Evolutionary conservation across 257 asterid species (phyloP).

Genomic region (Solanum chiquidenum): DNA sequence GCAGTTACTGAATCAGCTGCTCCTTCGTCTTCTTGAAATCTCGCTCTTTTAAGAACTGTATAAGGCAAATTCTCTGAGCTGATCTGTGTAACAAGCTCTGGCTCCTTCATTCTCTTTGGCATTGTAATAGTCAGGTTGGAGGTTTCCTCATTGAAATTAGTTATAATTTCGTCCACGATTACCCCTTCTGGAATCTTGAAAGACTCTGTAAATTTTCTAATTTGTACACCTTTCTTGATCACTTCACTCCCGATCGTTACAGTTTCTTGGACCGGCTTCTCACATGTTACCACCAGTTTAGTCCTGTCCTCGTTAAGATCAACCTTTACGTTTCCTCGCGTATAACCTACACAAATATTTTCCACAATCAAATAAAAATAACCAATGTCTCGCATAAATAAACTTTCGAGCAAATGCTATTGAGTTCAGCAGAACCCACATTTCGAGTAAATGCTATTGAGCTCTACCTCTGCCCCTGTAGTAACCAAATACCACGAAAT

Average conservation of each 20-base stretch:
- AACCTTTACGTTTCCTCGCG: conserved; percentile 37
- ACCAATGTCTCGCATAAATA: background rate
- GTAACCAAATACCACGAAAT: background rate
- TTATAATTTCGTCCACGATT: conserved; percentile 52
- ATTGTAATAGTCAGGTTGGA: conserved; percentile 49
- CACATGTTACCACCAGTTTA: conserved; percentile 39
- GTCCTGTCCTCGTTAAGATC: conserved; percentile 61
- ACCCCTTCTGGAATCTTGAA: conserved; percentile 70
- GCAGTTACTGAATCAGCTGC: background rate
- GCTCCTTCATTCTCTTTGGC: conserved; percentile 54
- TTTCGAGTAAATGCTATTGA: background rate
- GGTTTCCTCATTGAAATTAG: conserved; percentile 44
- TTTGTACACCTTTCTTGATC: conserved; percentile 38
- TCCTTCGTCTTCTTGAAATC: background rate
- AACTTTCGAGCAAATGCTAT: background rate
- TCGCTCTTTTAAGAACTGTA: background rate
- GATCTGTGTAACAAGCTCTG: conserved; percentile 9
- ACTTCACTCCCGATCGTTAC: conserved; percentile 40
- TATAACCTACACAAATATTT: conserved; percentile 36
- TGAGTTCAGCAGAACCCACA: background rate
- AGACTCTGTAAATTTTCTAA: conserved; percentile 40
- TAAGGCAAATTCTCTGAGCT: background rate
- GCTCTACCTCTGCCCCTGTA: background rate
- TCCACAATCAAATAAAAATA: background rate
- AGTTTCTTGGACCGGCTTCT: conserved; percentile 50